A percentile compares a stretch with the other conserved stretches of the same genome.
Evolutionary conservation across 805 yeast species (phyloP).

Genomic region (Lipomyces mesembrius): DNA sequence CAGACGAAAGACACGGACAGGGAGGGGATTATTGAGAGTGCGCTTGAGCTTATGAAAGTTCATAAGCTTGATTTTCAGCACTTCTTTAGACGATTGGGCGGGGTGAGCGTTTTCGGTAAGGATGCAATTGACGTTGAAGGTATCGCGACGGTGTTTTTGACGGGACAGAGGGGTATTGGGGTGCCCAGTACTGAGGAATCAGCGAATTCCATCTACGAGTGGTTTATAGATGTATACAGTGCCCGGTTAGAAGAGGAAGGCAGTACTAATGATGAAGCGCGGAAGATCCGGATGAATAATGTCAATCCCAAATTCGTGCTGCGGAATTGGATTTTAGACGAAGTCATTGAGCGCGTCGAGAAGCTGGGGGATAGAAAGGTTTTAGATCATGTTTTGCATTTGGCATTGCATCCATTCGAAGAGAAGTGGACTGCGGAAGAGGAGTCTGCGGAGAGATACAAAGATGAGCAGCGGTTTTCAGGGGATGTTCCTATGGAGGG

Average conservation of each 20-base stretch:
- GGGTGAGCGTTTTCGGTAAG: conserved; percentile 49
- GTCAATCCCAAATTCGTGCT: conserved; percentile 83
- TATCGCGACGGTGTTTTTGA: conserved; percentile 42
- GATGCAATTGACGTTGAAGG: conserved; percentile 26
- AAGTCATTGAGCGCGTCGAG: conserved; percentile 67
- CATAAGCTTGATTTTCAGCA: conserved; percentile 78
- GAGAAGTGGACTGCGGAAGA: conserved; percentile 68
- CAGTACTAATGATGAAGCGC: conserved; percentile 47
- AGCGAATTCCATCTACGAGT: conserved; percentile 53
- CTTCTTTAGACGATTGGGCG: conserved; percentile 71
- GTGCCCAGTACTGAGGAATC: conserved; percentile 46
- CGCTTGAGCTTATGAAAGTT: conserved; percentile 63
- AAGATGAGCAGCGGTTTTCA: conserved; percentile 45
- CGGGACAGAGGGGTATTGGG: conserved; percentile 45
- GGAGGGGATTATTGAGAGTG: conserved; percentile 43
- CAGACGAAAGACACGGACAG: conserved; percentile 50
- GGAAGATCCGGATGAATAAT: conserved; percentile 51
- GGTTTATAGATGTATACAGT: conserved; percentile 57
- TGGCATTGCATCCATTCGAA: conserved; percentile 80
- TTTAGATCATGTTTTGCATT: conserved; percentile 64
- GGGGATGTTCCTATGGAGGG: conserved; percentile 57
- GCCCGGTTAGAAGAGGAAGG: conserved; percentile 51
- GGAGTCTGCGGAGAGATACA: conserved; percentile 56
- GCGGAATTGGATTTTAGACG: conserved; percentile 82
- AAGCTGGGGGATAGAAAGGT: conserved; percentile 55